Evolutionary conservation across 768 basidiomycete genomes (phyloP).

Genomic region (Nidula microcarpa): DNA sequence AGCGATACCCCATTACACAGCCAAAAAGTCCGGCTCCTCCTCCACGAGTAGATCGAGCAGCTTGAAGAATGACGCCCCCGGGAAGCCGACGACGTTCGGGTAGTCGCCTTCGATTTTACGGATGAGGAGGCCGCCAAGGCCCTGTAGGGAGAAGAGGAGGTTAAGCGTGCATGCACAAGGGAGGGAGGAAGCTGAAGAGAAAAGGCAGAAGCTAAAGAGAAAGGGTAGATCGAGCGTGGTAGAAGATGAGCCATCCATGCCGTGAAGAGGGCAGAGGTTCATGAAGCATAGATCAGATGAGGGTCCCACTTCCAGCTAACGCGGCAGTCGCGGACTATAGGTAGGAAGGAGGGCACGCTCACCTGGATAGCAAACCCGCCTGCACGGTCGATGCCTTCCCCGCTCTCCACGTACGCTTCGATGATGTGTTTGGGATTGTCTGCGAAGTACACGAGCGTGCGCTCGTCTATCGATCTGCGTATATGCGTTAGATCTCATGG

Average conservation of each 20-base stretch:
- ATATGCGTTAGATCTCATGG: neutral
- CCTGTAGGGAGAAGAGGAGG: slow-evolving; percentile 34
- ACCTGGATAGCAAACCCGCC: slow-evolving; percentile 97
- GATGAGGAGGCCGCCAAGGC: slow-evolving; percentile 76
- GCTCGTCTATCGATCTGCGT: slow-evolving; percentile 77
- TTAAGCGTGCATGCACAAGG: too few species aligned
- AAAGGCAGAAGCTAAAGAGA: neutral
- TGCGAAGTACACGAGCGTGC: slow-evolving; percentile 73
- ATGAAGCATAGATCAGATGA: too few species aligned
- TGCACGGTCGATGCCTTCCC: slow-evolving; percentile 84
- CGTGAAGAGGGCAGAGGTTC: too few species aligned
- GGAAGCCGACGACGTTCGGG: slow-evolving; percentile 91
- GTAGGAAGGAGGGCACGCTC: slow-evolving; percentile 8
- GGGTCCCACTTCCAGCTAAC: too few species aligned
- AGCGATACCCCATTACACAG: neutral
- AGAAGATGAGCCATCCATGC: too few species aligned
- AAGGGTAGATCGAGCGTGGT: too few species aligned
- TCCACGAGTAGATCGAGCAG: slow-evolving; percentile 67
- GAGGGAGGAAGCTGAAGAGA: neutral
- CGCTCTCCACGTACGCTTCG: slow-evolving; percentile 78
- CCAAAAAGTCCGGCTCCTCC: slow-evolving; percentile 74
- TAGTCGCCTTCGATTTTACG: slow-evolving; percentile 88
- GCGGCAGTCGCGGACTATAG: too few species aligned
- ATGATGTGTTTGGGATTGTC: slow-evolving; percentile 59
- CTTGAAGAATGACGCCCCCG: slow-evolving; percentile 80